Evolutionary conservation across 805 yeast species (phyloP).

Genomic region (Starmerella riodocensis): DNA sequence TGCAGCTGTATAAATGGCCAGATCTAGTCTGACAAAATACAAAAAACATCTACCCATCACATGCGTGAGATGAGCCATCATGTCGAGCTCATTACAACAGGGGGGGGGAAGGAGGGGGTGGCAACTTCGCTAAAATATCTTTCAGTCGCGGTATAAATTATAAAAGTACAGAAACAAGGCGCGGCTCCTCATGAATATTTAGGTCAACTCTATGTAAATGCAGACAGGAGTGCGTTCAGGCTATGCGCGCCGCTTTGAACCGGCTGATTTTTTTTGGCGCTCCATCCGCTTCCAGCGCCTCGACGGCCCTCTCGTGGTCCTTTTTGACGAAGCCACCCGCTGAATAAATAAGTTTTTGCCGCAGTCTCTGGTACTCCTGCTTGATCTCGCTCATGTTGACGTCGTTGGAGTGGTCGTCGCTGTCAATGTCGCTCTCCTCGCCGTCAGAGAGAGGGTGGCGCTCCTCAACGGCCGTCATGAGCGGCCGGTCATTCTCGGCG

Average conservation of each 20-base stretch:
- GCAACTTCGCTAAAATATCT: too few species aligned
- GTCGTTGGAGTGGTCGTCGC: constrained; percentile 1
- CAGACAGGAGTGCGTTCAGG: neutral
- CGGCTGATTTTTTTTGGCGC: constrained; percentile 49
- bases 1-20: too few species aligned
- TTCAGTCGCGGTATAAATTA: too few species aligned
- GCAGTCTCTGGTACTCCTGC: constrained; percentile 42
- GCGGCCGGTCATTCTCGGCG: constrained; percentile 4
- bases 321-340: constrained; percentile 38
- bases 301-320: constrained; percentile 43
- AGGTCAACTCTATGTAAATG: too few species aligned
- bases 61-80: too few species aligned
- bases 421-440: constrained; percentile 2
- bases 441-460: constrained; percentile 3
- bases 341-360: constrained; percentile 37
- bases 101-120: too few species aligned
- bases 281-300: constrained; percentile 55
- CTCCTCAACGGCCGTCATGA: constrained; percentile 12
- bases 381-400: constrained; percentile 24
- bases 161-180: too few species aligned
- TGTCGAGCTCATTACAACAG: too few species aligned
- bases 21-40: too few species aligned
- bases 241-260: constrained; percentile 43
- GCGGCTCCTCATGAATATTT: too few species aligned
- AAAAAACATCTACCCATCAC: too few species aligned